Conservation (phyloP, 768 basidiomycete species). For the Omphalotus guepiniiformis region DNA sequence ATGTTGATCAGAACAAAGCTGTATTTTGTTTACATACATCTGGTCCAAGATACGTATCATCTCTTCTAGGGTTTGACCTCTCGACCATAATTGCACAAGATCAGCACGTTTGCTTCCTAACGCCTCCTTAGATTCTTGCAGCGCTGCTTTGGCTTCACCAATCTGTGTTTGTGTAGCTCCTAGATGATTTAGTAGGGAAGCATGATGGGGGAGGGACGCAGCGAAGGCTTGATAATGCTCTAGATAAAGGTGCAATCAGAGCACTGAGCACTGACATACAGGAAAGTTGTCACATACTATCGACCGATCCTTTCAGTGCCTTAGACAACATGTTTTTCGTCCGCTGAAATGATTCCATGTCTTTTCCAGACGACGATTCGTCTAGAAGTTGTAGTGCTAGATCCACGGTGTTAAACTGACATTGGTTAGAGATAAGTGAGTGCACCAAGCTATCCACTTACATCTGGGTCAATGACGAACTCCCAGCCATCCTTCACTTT, state of each 20-base stretch:
- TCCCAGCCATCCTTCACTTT: conserved; percentile 90
- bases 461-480: conserved; percentile 78
- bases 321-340: conserved; percentile 76
- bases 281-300: conserved; percentile 51
- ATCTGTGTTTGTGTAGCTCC: conserved; percentile 72
- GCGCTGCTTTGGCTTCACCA: conserved; percentile 57
- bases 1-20: conserved; percentile 8
- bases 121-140: conserved; percentile 78
- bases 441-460: conserved; percentile 30
- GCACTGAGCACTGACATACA: neutral
- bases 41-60: conserved; percentile 94
- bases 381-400: conserved; percentile 88
- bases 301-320: conserved; percentile 84
- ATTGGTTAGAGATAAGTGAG: conserved; percentile 3
- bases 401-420: conserved; percentile 90
- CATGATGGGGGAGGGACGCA: conserved; percentile 89
- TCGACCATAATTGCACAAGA: conserved; percentile 83
- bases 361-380: conserved; percentile 64
- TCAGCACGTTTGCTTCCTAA: conserved; percentile 82
- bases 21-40: conserved; percentile 55
- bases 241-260: conserved; percentile 23
- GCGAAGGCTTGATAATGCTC: conserved; percentile 94
- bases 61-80: conserved; percentile 90
- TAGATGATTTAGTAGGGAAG: conserved; percentile 70
- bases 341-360: conserved; percentile 70